These are phyloP conservation scores for Chrysosporium queenslandicum DNA, from an alignment of 2,329 filamentous ascomycete species.

Conservation along the genomic window DNA sequence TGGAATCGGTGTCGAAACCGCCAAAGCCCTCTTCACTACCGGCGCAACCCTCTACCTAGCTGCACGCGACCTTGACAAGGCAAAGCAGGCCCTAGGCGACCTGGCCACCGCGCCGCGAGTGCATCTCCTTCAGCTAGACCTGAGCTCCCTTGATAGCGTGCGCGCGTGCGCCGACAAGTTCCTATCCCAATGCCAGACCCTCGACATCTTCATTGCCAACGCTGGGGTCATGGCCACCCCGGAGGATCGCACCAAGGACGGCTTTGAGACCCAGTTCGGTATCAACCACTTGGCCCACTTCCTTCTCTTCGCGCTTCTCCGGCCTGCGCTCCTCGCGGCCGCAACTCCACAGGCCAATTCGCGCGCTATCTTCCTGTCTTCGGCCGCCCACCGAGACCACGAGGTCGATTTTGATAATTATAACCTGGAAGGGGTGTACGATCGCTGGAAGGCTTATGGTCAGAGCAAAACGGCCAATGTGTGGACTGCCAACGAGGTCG, in stretches of 20 bases:
- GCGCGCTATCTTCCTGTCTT: constrained; percentile 41
- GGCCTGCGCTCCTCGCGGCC: constrained; percentile 8
- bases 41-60: constrained; percentile 35
- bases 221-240: constrained; percentile 33
- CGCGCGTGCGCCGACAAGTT: constrained; percentile 25
- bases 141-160: constrained; percentile 26
- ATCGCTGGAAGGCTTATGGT: constrained; percentile 36
- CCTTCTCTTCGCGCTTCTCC: constrained; percentile 26
- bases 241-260: constrained; percentile 26
- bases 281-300: constrained; percentile 33
- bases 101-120: constrained; percentile 14
- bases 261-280: constrained; percentile 26
- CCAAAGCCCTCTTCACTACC: constrained; percentile 27
- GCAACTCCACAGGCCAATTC: constrained; percentile 33
- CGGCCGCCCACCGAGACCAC: constrained; percentile 34
- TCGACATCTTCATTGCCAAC: constrained; percentile 38
- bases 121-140: constrained; percentile 26
- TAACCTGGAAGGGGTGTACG: constrained; percentile 32
- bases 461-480: constrained; percentile 46
- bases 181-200: constrained; percentile 21
- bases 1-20: constrained; percentile 31
- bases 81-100: constrained; percentile 25
- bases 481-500: constrained; percentile 43
- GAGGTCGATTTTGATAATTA: constrained; percentile 24
- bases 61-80: constrained; percentile 30